Evolutionary conservation across 1,284 basidiomycete genomes (phyloP), one percentile per base, ranked within the genome.

Genomic region (Singerocomus rubriflavus): DNA sequence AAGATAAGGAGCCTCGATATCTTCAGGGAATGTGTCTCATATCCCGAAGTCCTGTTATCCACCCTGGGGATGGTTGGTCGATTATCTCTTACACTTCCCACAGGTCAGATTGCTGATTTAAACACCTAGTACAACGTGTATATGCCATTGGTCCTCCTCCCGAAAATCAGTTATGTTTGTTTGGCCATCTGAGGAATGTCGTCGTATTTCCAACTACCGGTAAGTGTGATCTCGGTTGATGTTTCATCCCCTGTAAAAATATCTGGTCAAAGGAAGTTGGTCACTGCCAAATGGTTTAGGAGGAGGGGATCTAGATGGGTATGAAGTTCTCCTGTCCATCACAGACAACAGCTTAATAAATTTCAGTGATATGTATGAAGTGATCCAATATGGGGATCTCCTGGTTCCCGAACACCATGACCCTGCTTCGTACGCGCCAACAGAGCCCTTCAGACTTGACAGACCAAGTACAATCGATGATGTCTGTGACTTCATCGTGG

Each of bases 401-500:
- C 63, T 87, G 41, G 77, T 88, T 27, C 64, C 73, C 30, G 66
- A 67, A 32, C 71, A 77, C 34, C 69, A 74, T 11, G 61, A 71
- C 0, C 74, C 90, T 11, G 84, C 81, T 2, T 63, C 71, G 9
- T 91, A 91, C 61, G 58, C 69, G 3, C 46, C 74, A 8, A 71
- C 66, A 4, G 54, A 56, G 0, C 67, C 74, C 30, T 67, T 75
- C 16, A 70, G 68, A 6, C 69, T 88, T 2, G 75, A 77, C 4
- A 73, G 78, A 25, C 73, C 80, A 2, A 82, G 82, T 53, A 82
- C 77, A 0, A 79, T 91, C 6, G 75, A 85, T 2, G 89, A 93
- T 57, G 82, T 93, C 2, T 86, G 84, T 54, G 77, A 91, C 55
- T 93, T 93, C 63, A 75, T 93, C 29, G 80, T 93, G 17, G 83